phyloP scores from a whole-genome alignment of 73 alveolate species.

The Stentor roeselii region DNA sequence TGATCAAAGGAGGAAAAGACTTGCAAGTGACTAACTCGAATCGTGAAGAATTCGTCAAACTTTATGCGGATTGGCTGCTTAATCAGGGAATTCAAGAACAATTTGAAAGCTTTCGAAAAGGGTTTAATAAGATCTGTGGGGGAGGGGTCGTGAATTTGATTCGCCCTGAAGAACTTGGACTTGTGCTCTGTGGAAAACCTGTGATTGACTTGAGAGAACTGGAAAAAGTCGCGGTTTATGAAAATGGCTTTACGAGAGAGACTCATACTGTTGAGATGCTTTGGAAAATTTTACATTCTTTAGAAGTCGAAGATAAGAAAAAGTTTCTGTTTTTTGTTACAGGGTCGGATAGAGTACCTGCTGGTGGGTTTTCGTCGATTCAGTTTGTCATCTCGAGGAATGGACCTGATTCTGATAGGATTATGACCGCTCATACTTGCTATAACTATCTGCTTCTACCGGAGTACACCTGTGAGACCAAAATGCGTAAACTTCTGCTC shows the following conservation, averaged over 20 bases:
- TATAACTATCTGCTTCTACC: slow-evolving; percentile 94
- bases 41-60: slow-evolving; percentile 85
- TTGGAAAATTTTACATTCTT: slow-evolving; percentile 26
- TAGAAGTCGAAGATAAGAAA: not conserved
- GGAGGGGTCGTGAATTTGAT: slow-evolving; percentile 59
- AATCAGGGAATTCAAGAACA: slow-evolving; percentile 67
- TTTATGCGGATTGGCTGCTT: slow-evolving; percentile 81
- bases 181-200: slow-evolving; percentile 78
- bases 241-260: slow-evolving; percentile 25
- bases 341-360: slow-evolving; percentile 91
- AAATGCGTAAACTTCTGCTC: slow-evolving; percentile 58
- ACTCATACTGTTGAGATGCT: not conserved
- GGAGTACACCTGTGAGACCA: slow-evolving; percentile 78
- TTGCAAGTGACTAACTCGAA: slow-evolving; percentile 74
- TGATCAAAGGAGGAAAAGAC: slow-evolving; percentile 80
- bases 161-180: slow-evolving; percentile 84
- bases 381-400: slow-evolving; percentile 49
- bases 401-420: slow-evolving; percentile 72
- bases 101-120: slow-evolving; percentile 70
- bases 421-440: slow-evolving; percentile 98
- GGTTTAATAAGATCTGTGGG: slow-evolving; percentile 68
- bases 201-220: slow-evolving; percentile 72
- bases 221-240: slow-evolving; percentile 65
- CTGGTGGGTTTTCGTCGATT: slow-evolving; percentile 70
- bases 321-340: slow-evolving; percentile 74